Evolutionary conservation across 2,329 filamentous ascomycete genomes (phyloP).

Genomic region (Didymella pinodella): DNA sequence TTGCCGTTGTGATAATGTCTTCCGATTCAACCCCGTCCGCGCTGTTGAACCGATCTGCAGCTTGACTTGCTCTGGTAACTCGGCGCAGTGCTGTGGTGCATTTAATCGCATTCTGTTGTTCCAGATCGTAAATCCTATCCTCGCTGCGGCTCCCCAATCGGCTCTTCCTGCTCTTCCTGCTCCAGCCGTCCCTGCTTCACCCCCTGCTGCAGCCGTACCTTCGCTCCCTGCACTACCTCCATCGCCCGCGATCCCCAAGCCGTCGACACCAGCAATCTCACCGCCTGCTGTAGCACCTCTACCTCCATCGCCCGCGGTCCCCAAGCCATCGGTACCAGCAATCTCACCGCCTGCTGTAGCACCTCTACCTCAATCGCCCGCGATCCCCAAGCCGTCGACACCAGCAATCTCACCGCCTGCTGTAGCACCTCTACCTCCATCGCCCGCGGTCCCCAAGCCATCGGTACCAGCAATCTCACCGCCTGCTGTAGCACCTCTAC

Average conservation of each 20-base stretch:
- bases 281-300: background rate
- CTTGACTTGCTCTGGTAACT: constrained; percentile 2
- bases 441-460: background rate
- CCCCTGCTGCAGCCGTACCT: background rate
- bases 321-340: background rate
- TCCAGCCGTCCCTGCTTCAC: background rate
- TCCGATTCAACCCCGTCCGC: background rate
- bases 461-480: background rate
- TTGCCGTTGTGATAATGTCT: constrained; percentile 11
- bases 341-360: background rate
- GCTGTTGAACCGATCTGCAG: constrained; percentile 2
- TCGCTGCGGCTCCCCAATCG: background rate
- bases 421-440: background rate
- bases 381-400: background rate
- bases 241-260: background rate
- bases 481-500: background rate
- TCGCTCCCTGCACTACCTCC: background rate
- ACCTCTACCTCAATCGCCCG: background rate
- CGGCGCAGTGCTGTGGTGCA: constrained; percentile 9
- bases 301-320: background rate
- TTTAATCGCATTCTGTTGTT: constrained; percentile 7
- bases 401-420: background rate
- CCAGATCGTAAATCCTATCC: background rate
- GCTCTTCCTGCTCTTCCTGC: background rate
- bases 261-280: background rate